A percentile compares a stretch with the other conserved stretches of the same genome.
phyloP scores from a whole-genome alignment of 495 filamentous ascomycete genomes.

The Aspergillus homomorphus region DNA sequence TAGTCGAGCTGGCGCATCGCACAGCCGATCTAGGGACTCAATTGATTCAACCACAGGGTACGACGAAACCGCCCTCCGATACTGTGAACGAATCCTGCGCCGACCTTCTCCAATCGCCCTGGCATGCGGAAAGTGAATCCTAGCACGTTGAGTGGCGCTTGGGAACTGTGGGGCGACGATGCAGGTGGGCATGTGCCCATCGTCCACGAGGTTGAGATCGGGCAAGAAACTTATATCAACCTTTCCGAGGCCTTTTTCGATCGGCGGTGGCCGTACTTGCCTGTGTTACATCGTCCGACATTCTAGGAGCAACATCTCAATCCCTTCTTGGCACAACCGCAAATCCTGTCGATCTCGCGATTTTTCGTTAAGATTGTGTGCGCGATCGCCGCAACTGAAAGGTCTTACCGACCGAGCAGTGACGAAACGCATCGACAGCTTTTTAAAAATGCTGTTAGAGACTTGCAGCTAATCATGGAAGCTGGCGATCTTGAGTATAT shows the following conservation, averaged over 20 bases:
- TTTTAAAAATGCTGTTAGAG: conserved; percentile 1
- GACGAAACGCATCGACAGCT: conserved; percentile 6
- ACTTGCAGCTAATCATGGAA: conserved; percentile 4
- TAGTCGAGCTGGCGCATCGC: too few species aligned
- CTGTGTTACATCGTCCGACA: conserved; percentile 8
- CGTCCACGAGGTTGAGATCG: background rate
- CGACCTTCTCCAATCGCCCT: conserved; percentile 5
- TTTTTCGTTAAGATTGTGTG: conserved; percentile 13
- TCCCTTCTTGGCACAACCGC: background rate
- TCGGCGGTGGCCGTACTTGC: conserved; percentile 13
- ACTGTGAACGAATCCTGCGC: conserved; percentile 10
- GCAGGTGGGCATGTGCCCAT: too few species aligned
- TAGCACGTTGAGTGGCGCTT: conserved; percentile 10
- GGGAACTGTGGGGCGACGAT: conserved; percentile 15
- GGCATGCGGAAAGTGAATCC: background rate
- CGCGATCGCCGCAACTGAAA: conserved; percentile 12
- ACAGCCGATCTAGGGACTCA: too few species aligned
- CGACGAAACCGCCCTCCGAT: background rate
- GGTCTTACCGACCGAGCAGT: background rate
- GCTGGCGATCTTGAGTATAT: conserved; percentile 12
- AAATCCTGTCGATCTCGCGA: background rate
- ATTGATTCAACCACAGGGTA: too few species aligned
- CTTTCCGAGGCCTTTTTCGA: conserved; percentile 11
- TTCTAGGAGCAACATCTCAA: conserved; percentile 5
- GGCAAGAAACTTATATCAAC: background rate